Percentiles rank a stretch among this genome's conserved stretches.
These are phyloP conservation scores for Pulicaria dysenterica DNA, from an alignment of 129 eudicot species.

Conservation along the genomic window DNA sequence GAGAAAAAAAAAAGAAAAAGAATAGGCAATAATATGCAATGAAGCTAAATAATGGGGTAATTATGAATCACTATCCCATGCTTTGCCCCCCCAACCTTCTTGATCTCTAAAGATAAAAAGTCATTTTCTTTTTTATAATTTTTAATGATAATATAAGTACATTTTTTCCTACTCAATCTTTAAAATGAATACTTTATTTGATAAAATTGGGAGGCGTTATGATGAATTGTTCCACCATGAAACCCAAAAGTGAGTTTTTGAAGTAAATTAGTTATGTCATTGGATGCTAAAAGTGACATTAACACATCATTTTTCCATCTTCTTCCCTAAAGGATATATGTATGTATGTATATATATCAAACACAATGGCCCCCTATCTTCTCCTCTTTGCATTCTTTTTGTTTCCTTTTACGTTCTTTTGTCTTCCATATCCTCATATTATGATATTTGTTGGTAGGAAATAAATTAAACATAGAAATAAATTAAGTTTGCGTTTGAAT, in stretches of 20 bases:
- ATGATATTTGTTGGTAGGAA: slow-evolving; percentile 4
- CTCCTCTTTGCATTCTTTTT: slow-evolving; percentile 24
- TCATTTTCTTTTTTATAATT: neutral
- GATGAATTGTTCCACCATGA: slow-evolving; percentile 41
- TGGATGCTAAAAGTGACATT: slow-evolving; percentile 41
- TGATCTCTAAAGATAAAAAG: slow-evolving; percentile 24
- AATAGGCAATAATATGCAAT: neutral
- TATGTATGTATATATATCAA: slow-evolving; percentile 19
- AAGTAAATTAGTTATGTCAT: slow-evolving; percentile 35
- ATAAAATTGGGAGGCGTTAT: slow-evolving; percentile 34
- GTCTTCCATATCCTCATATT: slow-evolving; percentile 16
- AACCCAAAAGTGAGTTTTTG: slow-evolving; percentile 20
- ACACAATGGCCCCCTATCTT: slow-evolving; percentile 32
- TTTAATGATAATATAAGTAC: neutral
- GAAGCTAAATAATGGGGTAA: slow-evolving; percentile 41
- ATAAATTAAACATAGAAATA: slow-evolving; percentile 15
- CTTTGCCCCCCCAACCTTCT: slow-evolving; percentile 29
- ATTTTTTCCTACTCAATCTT: slow-evolving; percentile 15
- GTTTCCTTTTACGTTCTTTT: slow-evolving; percentile 21
- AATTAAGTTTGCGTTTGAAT: too few relatives aligned
- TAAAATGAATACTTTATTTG: slow-evolving; percentile 3
- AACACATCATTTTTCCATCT: slow-evolving; percentile 50
- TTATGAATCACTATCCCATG: slow-evolving; percentile 28
- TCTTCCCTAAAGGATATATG: slow-evolving; percentile 20
- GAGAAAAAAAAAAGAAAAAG: neutral